Conservation (phyloP, 306 rosid genomes). For the Glycine latifolia region DNA sequence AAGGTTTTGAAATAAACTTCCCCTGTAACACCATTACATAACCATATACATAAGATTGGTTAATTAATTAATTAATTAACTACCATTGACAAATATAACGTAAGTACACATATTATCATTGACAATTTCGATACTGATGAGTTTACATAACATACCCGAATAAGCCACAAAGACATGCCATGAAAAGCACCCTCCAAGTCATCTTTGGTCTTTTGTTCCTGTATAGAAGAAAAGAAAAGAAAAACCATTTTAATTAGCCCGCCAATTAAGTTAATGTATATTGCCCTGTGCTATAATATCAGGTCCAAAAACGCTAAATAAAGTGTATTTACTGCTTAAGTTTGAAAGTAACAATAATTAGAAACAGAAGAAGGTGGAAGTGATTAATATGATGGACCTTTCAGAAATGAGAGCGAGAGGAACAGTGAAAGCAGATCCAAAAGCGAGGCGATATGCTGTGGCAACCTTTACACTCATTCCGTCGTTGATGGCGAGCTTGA, state of each 20-base stretch:
- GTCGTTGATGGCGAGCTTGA: slow-evolving; percentile 67
- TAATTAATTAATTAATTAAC: not conserved
- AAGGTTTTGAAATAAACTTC: slow-evolving; percentile 59
- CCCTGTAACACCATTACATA: slow-evolving; percentile 42
- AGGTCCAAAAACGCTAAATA: not conserved
- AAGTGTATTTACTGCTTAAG: not conserved
- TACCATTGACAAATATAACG: not conserved
- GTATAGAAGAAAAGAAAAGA: not conserved
- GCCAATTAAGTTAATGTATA: not conserved
- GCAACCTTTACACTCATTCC: slow-evolving; percentile 70
- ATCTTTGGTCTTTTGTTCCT: slow-evolving; percentile 64
- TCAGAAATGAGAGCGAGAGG: slow-evolving; percentile 69
- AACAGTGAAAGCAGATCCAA: slow-evolving; percentile 64
- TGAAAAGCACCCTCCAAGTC: slow-evolving; percentile 58
- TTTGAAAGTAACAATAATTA: not conserved
- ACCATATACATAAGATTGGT: not conserved
- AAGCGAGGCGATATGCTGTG: slow-evolving; percentile 74
- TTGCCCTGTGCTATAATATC: not conserved
- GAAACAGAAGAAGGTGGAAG: not conserved
- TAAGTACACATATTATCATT: not conserved
- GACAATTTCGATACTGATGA: too few relatives aligned
- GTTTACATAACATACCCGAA: slow-evolving; percentile 57
- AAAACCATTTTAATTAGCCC: not conserved
- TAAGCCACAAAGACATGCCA: slow-evolving; percentile 63
- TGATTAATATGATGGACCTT: slow-evolving; percentile 10